phyloP scores from a whole-genome alignment of 352 stramenopile species.

The Phytopythium vexans region DNA sequence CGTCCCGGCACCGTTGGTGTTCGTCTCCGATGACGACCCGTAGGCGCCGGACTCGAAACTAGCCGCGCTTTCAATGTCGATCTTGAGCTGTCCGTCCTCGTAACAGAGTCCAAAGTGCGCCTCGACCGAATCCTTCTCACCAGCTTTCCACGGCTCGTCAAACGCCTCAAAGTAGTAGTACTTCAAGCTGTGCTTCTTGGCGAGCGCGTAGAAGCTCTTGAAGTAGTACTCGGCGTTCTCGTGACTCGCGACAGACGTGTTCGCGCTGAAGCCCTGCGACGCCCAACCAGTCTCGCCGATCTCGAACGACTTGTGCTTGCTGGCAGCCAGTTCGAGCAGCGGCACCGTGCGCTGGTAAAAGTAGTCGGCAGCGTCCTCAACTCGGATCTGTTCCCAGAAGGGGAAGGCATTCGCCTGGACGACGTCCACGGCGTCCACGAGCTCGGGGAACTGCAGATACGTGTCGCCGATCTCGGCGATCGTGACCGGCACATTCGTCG shows the following conservation, averaged over 20 bases:
- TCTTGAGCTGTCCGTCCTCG: conserved; percentile 41
- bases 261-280: conserved; percentile 26
- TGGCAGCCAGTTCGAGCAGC: conserved; percentile 27
- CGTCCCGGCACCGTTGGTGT: conserved; percentile 2
- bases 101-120: conserved; percentile 61
- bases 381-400: conserved; percentile 55
- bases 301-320: conserved; percentile 39
- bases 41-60: not conserved
- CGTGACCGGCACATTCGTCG: conserved; percentile 41
- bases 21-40: not conserved
- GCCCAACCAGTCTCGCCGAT: conserved; percentile 76
- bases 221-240: conserved; percentile 55
- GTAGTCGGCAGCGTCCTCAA: conserved; percentile 29
- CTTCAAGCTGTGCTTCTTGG: conserved; percentile 29
- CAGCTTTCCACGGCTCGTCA: conserved; percentile 58
- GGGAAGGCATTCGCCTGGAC: conserved; percentile 63
- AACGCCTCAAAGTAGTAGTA: conserved; percentile 77
- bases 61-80: conserved; percentile 14
- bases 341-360: conserved; percentile 36
- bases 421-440: conserved; percentile 50
- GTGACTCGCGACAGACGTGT: conserved; percentile 33
- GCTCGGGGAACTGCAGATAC: conserved; percentile 43
- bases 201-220: conserved; percentile 47
- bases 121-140: conserved; percentile 44
- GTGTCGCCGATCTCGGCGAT: conserved; percentile 68